A percentile compares a stretch with the other conserved stretches of the same genome.
These are phyloP conservation scores for Trichophyton schoenleinii DNA, from an alignment of 2,329 filamentous ascomycete genomes.

Conservation along the genomic window DNA sequence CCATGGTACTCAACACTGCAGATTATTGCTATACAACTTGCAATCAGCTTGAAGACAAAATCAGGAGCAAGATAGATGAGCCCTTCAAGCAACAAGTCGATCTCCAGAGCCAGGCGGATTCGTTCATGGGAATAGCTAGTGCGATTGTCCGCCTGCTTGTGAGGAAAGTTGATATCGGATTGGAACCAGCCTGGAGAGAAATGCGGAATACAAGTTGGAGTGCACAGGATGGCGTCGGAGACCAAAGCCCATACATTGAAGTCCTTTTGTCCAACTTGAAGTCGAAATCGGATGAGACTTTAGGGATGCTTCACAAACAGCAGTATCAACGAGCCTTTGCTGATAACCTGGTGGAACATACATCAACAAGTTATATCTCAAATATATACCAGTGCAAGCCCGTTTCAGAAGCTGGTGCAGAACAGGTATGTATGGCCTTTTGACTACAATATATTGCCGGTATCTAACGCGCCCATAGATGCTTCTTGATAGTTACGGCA, in stretches of 20 bases:
- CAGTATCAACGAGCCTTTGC: slow-evolving; percentile 92
- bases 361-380: slow-evolving; percentile 65
- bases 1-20: slow-evolving; percentile 86
- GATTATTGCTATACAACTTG: slow-evolving; percentile 96
- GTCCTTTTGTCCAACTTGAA: slow-evolving; percentile 67
- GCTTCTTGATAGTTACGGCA: slow-evolving; percentile 80
- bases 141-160: slow-evolving; percentile 75
- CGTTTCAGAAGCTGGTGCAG: slow-evolving; percentile 84
- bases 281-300: slow-evolving; percentile 57
- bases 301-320: slow-evolving; percentile 69
- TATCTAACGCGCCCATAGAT: slow-evolving; percentile 44
- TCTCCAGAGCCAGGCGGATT: slow-evolving; percentile 82
- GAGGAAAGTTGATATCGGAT: slow-evolving; percentile 65
- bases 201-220: slow-evolving; percentile 96
- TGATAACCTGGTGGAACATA: slow-evolving; percentile 83
- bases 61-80: slow-evolving; percentile 76
- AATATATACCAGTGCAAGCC: slow-evolving; percentile 83
- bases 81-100: slow-evolving; percentile 67
- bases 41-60: slow-evolving; percentile 85
- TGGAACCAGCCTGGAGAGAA: slow-evolving; percentile 83
- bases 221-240: slow-evolving; percentile 81
- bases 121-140: slow-evolving; percentile 88
- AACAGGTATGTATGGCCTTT: slow-evolving; percentile 49
- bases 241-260: slow-evolving; percentile 83
- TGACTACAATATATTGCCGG: background rate